phyloP scores from a whole-genome alignment of 2,329 filamentous ascomycete species.

The Decorospora gaudefroyi region DNA sequence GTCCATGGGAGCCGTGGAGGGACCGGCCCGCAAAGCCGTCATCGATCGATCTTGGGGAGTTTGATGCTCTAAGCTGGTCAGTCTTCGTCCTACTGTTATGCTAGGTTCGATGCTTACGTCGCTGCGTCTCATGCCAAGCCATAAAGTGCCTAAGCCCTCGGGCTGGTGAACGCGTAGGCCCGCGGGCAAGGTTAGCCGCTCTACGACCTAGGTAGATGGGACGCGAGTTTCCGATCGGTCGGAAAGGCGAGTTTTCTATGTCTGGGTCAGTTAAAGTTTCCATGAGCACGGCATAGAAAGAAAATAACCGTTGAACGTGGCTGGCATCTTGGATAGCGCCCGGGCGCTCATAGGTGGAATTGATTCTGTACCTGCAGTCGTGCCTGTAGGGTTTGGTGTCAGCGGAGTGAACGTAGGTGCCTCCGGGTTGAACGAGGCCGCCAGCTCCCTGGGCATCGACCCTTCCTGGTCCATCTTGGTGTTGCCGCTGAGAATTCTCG shows the following conservation, averaged over 20 bases:
- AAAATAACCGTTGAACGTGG: background rate
- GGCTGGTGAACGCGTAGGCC: background rate
- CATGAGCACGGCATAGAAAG: background rate
- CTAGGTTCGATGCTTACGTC: background rate
- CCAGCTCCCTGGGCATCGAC: background rate
- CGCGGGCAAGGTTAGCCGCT: background rate
- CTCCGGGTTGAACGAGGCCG: conserved; percentile 21
- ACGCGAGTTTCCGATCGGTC: conserved; percentile 1
- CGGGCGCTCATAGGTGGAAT: conserved; percentile 1
- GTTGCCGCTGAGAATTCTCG: background rate
- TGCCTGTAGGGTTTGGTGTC: background rate
- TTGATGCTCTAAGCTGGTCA: conserved; percentile 4
- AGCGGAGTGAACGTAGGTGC: conserved; percentile 18
- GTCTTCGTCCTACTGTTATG: background rate
- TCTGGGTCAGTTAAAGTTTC: conserved; percentile 1
- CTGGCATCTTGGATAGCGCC: background rate
- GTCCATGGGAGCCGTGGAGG: background rate
- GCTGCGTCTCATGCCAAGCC: conserved; percentile 4
- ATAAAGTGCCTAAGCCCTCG: background rate
- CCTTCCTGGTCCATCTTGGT: conserved; percentile 2
- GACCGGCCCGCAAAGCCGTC: background rate
- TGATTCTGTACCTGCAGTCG: background rate
- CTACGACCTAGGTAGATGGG: conserved; percentile 1
- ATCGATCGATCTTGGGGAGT: background rate
- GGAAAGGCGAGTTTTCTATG: conserved; percentile 13